A percentile compares a stretch with the other conserved stretches of the same genome.
Evolutionary conservation across 192 early-diverging fungal species (phyloP).

Genomic region (Spinellus fusiger): DNA sequence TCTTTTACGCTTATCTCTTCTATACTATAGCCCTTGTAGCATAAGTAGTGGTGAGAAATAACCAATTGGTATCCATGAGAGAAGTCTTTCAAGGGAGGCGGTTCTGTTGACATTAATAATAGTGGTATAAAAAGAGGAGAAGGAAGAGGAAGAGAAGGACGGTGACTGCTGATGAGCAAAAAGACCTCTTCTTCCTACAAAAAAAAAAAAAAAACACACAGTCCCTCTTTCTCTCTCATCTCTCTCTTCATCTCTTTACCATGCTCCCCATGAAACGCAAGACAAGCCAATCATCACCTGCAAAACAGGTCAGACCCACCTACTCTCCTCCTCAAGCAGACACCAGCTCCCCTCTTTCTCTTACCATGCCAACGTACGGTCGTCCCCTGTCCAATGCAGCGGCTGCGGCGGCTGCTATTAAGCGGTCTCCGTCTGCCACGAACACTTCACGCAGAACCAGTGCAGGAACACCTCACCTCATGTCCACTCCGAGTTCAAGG

Average conservation of each 20-base stretch:
- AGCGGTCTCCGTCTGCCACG: not conserved
- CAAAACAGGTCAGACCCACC: not conserved
- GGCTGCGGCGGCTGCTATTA: conserved; percentile 10
- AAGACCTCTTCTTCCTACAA: too few relatives aligned
- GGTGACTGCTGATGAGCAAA: too few relatives aligned
- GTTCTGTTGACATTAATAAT: too few relatives aligned
- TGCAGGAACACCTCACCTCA: not conserved
- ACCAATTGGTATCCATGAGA: too few relatives aligned
- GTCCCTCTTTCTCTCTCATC: too few relatives aligned
- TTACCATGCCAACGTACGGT: not conserved
- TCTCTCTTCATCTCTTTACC: not conserved
- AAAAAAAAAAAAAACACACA: too few relatives aligned
- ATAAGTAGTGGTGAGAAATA: too few relatives aligned
- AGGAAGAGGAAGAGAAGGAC: too few relatives aligned
- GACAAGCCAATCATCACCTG: not conserved
- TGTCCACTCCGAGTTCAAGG: not conserved
- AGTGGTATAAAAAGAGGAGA: too few relatives aligned
- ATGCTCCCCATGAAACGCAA: not conserved
- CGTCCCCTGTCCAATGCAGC: conserved; percentile 16
- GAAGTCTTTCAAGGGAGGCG: too few relatives aligned
- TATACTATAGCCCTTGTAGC: not conserved
- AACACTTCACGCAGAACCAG: not conserved
- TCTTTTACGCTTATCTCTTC: not conserved
- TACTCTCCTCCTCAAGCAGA: not conserved
- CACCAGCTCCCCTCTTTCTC: not conserved